These are phyloP conservation scores for Penicillium sp. DNA, from an alignment of 2,329 filamentous ascomycete species.

Conservation along the genomic window DNA sequence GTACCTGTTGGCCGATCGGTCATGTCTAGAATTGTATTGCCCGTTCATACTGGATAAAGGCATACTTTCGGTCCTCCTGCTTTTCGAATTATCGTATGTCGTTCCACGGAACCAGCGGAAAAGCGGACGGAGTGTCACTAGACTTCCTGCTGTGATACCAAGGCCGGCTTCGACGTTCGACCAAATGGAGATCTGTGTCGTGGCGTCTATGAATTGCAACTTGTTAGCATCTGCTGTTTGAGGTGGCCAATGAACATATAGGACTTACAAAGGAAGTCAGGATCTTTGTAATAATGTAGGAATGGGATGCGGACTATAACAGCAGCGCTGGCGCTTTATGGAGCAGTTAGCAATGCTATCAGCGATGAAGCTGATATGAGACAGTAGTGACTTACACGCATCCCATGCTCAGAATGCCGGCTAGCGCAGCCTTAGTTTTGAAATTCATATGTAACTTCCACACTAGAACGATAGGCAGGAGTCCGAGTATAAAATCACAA, in stretches of 20 bases:
- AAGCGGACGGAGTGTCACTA: slow-evolving; percentile 56
- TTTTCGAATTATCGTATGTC: slow-evolving; percentile 31
- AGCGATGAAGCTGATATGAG: slow-evolving; percentile 1
- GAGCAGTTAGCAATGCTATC: slow-evolving; percentile 13
- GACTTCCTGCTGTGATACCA: slow-evolving; percentile 52
- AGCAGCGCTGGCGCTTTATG: slow-evolving; percentile 38
- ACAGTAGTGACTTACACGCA: slow-evolving; percentile 48
- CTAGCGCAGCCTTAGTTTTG: slow-evolving; percentile 58
- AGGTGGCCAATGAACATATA: neutral
- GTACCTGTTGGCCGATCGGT: slow-evolving; percentile 30
- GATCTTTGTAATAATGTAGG: slow-evolving; percentile 38
- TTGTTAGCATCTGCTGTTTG: slow-evolving; percentile 19
- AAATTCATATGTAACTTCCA: slow-evolving; percentile 60
- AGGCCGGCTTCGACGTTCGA: slow-evolving; percentile 45
- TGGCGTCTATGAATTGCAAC: slow-evolving; percentile 31
- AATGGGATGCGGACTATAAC: slow-evolving; percentile 44
- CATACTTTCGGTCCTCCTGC: slow-evolving; percentile 34
- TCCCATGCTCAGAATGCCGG: slow-evolving; percentile 61
- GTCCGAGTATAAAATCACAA: slow-evolving; percentile 59
- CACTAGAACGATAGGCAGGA: slow-evolving; percentile 61
- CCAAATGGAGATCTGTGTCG: slow-evolving; percentile 46
- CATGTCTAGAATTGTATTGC: slow-evolving; percentile 21
- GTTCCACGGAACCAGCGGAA: slow-evolving; percentile 46
- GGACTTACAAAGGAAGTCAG: slow-evolving; percentile 41
- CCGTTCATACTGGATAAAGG: slow-evolving; percentile 38